Evolutionary conservation across 257 asterid genomes (phyloP), one percentile per base, ranked within the genome.

Genomic region (Verbena officinalis): DNA sequence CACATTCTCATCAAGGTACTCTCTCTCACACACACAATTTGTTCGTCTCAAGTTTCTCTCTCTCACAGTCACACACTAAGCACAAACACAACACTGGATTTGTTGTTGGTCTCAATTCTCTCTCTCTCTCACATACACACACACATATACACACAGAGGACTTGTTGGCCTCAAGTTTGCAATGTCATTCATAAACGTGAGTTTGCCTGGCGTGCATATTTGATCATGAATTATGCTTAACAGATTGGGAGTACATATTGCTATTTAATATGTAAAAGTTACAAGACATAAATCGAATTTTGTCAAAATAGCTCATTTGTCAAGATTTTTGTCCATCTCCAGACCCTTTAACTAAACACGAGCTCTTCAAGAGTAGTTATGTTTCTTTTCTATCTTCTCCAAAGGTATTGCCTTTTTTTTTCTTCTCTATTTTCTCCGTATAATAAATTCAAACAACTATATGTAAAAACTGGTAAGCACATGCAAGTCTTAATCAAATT

Each of bases 1-100:
- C 67, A 80, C 90, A 14, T 64, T 78, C 49, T 83, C 78, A 48
- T 82, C 88, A 67, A 79, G 93, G 93, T 87, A 87, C 34, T 60
- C 42, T 53, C 38, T 24, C 19, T 3, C 34, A 11, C 30, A 40
- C 17, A 11, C 38, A 16, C 20, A 1, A 15, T 67, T 45, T 48
- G 6, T 46, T 27, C 4, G 33, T 5, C 33, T 16, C 66, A 10
- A 46, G 21, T 17, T 43, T 33, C n/a, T n/a, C n/a, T n/a, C n/a
- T n/a, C n/a, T n/a, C n/a, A n/a, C n/a, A n/a, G n/a, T n/a, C n/a
- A n/a, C n/a, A n/a, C n/a, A n/a, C n/a, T n/a, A n/a, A n/a, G n/a
- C n/a, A n/a, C n/a, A n/a, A n/a, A n/a, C n/a, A n/a, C n/a, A n/a
- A n/a, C n/a, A n/a, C n/a, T n/a, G n/a, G n/a, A n/a, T n/a, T n/a